Evolutionary conservation across 768 basidiomycete genomes (phyloP), one percentile per base, ranked within the genome.

Genomic region (Cantharellus cinnabarinus): DNA sequence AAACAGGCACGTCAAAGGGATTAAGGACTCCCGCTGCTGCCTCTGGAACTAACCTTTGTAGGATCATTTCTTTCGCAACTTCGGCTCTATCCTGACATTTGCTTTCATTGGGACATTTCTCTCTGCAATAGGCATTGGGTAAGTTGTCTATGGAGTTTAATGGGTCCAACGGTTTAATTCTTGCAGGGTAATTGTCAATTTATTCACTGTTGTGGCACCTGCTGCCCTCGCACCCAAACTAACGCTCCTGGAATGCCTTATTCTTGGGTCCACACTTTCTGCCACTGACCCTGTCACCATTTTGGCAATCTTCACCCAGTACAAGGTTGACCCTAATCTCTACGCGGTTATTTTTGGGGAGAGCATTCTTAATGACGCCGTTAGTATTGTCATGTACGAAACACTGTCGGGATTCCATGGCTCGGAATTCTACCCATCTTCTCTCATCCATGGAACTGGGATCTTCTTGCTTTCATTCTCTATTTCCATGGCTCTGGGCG

Each of bases 341-440:
- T 98, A 98, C 72, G 85, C 83, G 51, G 79, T 98, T 70, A 99
- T 99, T 63, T 99, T 98, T 66, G 95, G 95, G 37, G 95, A 98
- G 70, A 87, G 83, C 70, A 76, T 99, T 60, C 72, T 99, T 61
- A 99, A 99, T 71, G 95, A 99, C 75, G 95, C 95, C 20, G 95
- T 98, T 67, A 90, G 89, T 77, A 98, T 98, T 74, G 93, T 98
- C 70, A 91, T 99, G 87, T 98, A 98, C 71, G 95, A 99, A 70
- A 97, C 94, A 0, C 73, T 97, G 57, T 83, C 85, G 4, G 86
- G 83, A 67, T 97, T 97, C 70, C 89, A 93, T 65, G 89, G 89
- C 3, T 76, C 79, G 38, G 69, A 91, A 65, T 83, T 98, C 50
- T 86, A 82, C 69, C 66, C 95, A 3, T 79, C 79, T 2, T 93